Base-by-base conservation (phyloP, 352 stramenopile genomes). In the Phytopythium cucurbitacearum region DNA sequence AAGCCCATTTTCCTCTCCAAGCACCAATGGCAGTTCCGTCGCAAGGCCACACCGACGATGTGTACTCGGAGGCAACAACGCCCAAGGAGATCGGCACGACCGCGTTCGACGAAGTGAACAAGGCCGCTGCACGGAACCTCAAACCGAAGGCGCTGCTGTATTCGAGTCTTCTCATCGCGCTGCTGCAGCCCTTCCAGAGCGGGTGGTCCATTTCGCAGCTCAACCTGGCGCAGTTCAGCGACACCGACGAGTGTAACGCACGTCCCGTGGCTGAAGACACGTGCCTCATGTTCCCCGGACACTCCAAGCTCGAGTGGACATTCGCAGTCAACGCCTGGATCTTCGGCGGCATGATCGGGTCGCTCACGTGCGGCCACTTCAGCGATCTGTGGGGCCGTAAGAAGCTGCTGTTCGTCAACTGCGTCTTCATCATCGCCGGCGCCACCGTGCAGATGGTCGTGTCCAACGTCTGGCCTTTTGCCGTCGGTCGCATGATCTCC, bases 171-270 rank as follows among this genome's bases (percentile, higher is more conserved):
- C 51, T 64, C 13, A 53, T 80, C 39, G 68, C 67, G 12, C 49
- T 77, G 12, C 57, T 81, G n/a, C 62, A 77, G n/a, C 57, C 68
- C 9, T 67, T 80, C 45, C 74, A 87, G 48, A 76, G 70, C 40
- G 76, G 76, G 51, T 87, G 76, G 76, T 71, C 65, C 34, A 64
- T 78, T 3, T 73, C 71, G 13, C 70, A 87, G 51, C 56, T 85
- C 40, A 84, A 81, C 39, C 41, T 80, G 36, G 65, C 67, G 1
- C 65, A 70, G 16, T 85, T 78, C 44, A 65, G 76, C 49, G 64
- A 76, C 48, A 64, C 61, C 9, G 47, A 45, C 10, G 60, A 60
- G 37, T 87, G 76, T 34, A 43, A 69, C 36, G 62, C 35, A 54
- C 48, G 11, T 54, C 53, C 53, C 36, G 53, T 53, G 39, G 50